phyloP scores from a whole-genome alignment of 805 yeast species.

The Grigorovia humatica region DNA sequence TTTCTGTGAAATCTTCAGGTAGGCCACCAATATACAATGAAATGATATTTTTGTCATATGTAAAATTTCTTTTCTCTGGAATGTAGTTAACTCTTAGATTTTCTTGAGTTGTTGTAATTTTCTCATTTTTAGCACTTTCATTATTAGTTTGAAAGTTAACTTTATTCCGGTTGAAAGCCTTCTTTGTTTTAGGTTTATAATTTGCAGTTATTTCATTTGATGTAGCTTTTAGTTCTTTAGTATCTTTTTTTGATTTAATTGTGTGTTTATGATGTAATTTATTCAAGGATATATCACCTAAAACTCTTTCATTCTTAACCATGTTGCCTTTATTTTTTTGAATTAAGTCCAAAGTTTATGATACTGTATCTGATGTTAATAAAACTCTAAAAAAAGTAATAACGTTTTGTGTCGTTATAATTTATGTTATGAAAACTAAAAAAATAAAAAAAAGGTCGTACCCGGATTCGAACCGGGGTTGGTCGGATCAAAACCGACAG shows the following conservation, averaged over 20 bases:
- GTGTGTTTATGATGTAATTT: background rate
- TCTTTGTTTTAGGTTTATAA: background rate
- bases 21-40: constrained; percentile 59
- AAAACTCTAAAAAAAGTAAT: background rate
- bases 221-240: background rate
- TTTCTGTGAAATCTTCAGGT: constrained; percentile 40
- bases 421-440: background rate
- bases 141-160: background rate
- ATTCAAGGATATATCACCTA: constrained; percentile 3
- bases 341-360: background rate
- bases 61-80: background rate
- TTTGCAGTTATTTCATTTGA: background rate
- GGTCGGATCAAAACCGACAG: constrained; percentile 72
- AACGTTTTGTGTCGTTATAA: background rate
- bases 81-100: background rate
- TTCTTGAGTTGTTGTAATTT: background rate
- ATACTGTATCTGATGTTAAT: background rate
- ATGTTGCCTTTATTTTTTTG: background rate
- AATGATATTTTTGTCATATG: constrained; percentile 4
- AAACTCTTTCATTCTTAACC: background rate
- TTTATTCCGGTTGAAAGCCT: background rate
- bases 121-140: background rate
- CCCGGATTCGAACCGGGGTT: constrained; percentile 85
- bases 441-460: constrained; percentile 43
- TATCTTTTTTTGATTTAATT: background rate